Conservation (phyloP, 352 stramenopile genomes). For the Globisporangium rhizosaccharum region DNA sequence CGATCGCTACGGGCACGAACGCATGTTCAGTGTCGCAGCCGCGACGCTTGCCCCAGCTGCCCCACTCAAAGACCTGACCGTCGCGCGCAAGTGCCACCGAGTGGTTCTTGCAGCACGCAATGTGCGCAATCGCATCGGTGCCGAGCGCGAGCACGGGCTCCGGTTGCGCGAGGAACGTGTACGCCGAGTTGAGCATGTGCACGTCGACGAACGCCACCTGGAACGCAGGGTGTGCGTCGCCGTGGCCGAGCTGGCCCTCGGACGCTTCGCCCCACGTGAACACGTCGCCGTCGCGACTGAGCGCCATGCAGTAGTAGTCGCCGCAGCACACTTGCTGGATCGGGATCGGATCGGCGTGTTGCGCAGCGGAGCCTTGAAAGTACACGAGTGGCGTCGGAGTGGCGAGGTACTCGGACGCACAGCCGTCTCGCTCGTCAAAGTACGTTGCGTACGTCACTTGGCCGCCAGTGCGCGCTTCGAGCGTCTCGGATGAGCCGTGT, state of each 20-base stretch:
- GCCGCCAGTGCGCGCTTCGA: constrained; percentile 37
- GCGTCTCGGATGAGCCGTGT: constrained; percentile 40
- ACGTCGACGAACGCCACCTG: constrained; percentile 60
- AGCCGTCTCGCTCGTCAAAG: constrained; percentile 44
- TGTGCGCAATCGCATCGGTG: constrained; percentile 30
- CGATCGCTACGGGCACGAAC: constrained; percentile 42
- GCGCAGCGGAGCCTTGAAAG: constrained; percentile 42
- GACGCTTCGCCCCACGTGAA: constrained; percentile 76
- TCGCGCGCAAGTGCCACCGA: constrained; percentile 38
- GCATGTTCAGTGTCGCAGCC: constrained; percentile 52
- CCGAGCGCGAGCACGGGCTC: constrained; percentile 56
- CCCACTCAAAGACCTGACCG: constrained; percentile 57
- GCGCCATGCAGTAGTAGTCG: constrained; percentile 59
- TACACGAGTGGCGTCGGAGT: constrained; percentile 50
- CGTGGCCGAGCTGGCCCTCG: constrained; percentile 63
- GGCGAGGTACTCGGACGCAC: constrained; percentile 38
- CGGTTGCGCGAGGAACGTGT: constrained; percentile 53
- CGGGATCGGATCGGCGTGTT: constrained; percentile 63
- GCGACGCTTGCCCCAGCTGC: constrained; percentile 54
- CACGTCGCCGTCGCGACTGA: constrained; percentile 59
- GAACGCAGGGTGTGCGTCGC: constrained; percentile 44
- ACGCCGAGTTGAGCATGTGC: constrained; percentile 63
- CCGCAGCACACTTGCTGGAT: constrained; percentile 52
- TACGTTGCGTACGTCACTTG: constrained; percentile 29
- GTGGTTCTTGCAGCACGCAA: constrained; percentile 57